phyloP scores from a whole-genome alignment of 768 basidiomycete genomes.

The Serendipita sp. region DNA sequence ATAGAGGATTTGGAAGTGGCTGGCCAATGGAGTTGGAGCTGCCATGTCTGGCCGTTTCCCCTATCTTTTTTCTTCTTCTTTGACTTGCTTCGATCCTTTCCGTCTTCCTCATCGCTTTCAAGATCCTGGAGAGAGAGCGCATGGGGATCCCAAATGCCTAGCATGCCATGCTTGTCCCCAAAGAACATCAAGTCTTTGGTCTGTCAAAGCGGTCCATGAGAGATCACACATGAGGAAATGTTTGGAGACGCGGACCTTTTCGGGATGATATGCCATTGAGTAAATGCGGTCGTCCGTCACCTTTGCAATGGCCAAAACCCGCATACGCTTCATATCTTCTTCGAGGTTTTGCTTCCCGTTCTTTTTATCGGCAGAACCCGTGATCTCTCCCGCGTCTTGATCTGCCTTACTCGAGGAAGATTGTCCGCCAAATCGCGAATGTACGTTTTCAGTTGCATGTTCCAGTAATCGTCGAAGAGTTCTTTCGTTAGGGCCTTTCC shows the following conservation, averaged over 20 bases:
- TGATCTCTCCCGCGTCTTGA: too few species aligned
- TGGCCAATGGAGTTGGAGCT: constrained; percentile 72
- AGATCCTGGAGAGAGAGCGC: constrained; percentile 45
- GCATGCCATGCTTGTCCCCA: constrained; percentile 71
- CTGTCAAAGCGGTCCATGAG: background rate
- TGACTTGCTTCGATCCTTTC: constrained; percentile 17
- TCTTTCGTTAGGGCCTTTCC: too few species aligned
- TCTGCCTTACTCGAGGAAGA: too few species aligned
- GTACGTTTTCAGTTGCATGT: too few species aligned
- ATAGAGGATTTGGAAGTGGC: constrained; percentile 65
- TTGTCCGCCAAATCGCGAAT: too few species aligned
- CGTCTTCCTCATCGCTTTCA: constrained; percentile 45
- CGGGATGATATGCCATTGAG: constrained; percentile 68
- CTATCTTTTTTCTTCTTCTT: constrained; percentile 1
- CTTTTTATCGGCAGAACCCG: constrained; percentile 5
- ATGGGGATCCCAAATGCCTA: constrained; percentile 78
- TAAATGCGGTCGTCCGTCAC: constrained; percentile 64
- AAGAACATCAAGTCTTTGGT: constrained; percentile 78
- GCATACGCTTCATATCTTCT: constrained; percentile 37
- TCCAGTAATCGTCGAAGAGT: too few species aligned
- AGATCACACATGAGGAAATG: background rate
- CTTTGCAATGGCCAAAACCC: constrained; percentile 63
- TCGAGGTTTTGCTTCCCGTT: constrained; percentile 38
- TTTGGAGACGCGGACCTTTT: constrained; percentile 21
- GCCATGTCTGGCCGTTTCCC: constrained; percentile 66